phyloP scores from a whole-genome alignment of 139 green algal genomes.

The Microglena sp. region DNA sequence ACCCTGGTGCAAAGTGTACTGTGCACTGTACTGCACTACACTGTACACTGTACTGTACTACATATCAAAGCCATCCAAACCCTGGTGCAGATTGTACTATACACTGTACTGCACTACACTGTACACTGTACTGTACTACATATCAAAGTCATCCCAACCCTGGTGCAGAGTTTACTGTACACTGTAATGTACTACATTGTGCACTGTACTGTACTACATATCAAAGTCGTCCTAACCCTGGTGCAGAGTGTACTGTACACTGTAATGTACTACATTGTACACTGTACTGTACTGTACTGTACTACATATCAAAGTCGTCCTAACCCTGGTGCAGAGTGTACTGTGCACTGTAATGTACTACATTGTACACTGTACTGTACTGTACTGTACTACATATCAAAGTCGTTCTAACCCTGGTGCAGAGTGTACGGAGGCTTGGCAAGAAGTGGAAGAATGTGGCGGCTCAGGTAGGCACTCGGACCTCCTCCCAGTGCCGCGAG shows the following conservation, averaged over 20 bases:
- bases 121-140: not conserved
- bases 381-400: not conserved
- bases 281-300: not conserved
- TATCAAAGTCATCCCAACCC: not conserved
- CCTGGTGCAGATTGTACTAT: not conserved
- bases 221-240: not conserved
- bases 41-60: not conserved
- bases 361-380: not conserved
- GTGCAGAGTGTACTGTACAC: not conserved
- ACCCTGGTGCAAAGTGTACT: not conserved
- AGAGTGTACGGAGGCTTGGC: conserved; percentile 9
- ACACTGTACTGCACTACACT: not conserved
- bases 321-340: conserved; percentile 7
- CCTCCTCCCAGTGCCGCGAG: conserved; percentile 27
- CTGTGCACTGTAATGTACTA: not conserved
- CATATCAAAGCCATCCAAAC: no score
- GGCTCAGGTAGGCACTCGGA: conserved; percentile 13
- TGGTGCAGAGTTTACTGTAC: not conserved
- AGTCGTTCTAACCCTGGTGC: not conserved
- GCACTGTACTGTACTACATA: not conserved
- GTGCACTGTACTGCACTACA: not conserved
- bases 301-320: not conserved
- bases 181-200: not conserved
- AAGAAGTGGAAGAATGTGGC: conserved; percentile 15
- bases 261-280: not conserved